phyloP scores from a whole-genome alignment of 306 rosid species.

The Lotus japonicus region DNA sequence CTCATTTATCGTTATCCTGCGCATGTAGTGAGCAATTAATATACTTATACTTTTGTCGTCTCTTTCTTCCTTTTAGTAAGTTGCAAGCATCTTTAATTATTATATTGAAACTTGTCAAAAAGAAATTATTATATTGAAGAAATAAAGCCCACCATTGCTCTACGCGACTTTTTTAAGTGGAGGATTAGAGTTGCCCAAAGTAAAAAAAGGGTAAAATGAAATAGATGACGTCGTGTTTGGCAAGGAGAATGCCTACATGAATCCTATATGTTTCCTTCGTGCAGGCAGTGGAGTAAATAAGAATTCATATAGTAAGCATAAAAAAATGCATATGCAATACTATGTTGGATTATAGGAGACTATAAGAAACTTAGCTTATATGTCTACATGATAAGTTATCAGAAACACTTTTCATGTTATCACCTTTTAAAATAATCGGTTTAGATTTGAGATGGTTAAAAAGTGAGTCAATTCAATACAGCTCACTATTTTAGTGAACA shows the following conservation, averaged over 20 bases:
- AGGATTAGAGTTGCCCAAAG: background rate
- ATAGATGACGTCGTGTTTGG: conserved; percentile 15
- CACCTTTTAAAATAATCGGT: too few species aligned
- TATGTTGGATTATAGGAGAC: conserved; percentile 28
- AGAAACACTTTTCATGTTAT: background rate
- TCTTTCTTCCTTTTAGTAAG: too few species aligned
- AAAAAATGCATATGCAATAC: background rate
- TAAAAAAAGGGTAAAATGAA: background rate
- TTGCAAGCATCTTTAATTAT: conserved; percentile 10
- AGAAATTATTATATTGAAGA: too few species aligned
- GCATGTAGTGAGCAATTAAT: background rate
- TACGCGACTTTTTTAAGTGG: background rate
- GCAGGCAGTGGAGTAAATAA: conserved; percentile 53
- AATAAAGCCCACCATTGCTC: conserved; percentile 2
- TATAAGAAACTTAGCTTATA: conserved; percentile 9
- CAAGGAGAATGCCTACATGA: background rate
- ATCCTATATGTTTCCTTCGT: conserved; percentile 24
- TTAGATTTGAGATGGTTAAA: too few species aligned
- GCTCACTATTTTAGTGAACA: too few species aligned
- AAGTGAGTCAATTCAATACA: too few species aligned
- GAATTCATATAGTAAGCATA: conserved; percentile 24
- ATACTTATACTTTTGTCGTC: background rate
- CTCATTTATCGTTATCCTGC: background rate
- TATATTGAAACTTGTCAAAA: too few species aligned
- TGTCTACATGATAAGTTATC: conserved; percentile 9